Percentiles rank a stretch among this genome's conserved stretches.
Conservation (phyloP, 208 protist genomes). For the Crithidia bombi region DNA sequence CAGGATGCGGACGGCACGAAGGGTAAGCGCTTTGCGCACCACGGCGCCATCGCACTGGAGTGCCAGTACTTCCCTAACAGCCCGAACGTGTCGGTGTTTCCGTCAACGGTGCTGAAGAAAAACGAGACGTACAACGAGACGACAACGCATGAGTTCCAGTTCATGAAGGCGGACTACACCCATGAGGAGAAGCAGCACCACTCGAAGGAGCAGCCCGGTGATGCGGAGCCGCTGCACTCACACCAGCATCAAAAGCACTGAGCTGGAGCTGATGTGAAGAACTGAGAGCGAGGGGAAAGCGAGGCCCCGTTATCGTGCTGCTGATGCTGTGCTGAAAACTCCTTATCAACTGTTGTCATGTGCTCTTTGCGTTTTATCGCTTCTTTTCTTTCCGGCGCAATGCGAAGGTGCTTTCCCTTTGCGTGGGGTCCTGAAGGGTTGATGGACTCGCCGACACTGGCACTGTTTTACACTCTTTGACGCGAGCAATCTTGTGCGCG, state of each 20-base stretch:
- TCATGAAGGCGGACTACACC: constrained; percentile 38
- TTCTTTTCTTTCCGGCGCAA: too few species aligned
- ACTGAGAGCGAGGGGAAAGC: background rate
- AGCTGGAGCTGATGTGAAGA: background rate
- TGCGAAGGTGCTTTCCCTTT: too few species aligned
- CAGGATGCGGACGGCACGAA: constrained; percentile 50
- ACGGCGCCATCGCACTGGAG: constrained; percentile 67
- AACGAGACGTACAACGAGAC: constrained; percentile 70
- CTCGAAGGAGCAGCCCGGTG: background rate
- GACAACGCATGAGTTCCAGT: constrained; percentile 67
- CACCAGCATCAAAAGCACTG: constrained; percentile 11
- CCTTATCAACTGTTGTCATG: too few species aligned
- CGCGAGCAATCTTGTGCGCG: too few species aligned
- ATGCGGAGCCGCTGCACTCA: background rate
- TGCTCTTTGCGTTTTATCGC: too few species aligned
- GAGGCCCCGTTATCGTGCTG: background rate
- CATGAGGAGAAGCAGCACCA: constrained; percentile 23
- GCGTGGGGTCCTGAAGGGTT: too few species aligned
- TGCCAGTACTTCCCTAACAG: constrained; percentile 86
- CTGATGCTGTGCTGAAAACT: background rate
- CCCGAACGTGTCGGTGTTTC: constrained; percentile 65
- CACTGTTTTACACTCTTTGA: too few species aligned
- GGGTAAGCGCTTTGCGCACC: constrained; percentile 66
- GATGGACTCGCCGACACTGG: too few species aligned
- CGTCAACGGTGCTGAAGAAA: constrained; percentile 63